Base-by-base conservation (phyloP, 306 rosid genomes). In the Castanea mollissima region DNA sequence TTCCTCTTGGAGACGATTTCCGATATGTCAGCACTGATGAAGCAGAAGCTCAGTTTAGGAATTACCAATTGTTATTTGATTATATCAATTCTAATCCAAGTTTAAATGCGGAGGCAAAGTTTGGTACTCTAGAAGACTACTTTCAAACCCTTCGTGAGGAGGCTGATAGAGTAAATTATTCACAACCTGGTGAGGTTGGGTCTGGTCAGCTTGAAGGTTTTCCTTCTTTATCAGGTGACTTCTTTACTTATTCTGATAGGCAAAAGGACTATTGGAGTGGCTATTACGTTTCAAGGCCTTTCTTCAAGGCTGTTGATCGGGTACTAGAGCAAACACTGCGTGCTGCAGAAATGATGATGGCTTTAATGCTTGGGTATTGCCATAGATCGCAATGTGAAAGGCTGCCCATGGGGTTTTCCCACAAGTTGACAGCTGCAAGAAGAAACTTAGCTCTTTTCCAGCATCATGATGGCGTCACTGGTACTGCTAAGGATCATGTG, bases 191-290 rank as follows among this genome's bases (percentile, higher is more conserved):
- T 81, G 98, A 93, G 86, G 80, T 83, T 69, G 99, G 99, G 69
- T 93, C 98, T 15, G 84, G 88, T 81, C 86, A 87, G 73, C 77
- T 95, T 74, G 93, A 87, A 74, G 99, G 99, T 67, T 95, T 95
- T 83, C 99, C 99, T 86, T 91, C 99, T 83, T 77, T 95, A 25
- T 90, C 98, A 5, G 99, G 99, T 23, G 99, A 95, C 78, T 95
- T 95, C 88, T 95, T 95, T 75, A 95, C 99, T 68, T 95, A 95
- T 76, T 84, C 99, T 76, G 99, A 95, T 83, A 88, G 98, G 86
- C 92, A 95, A 76, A 90, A 89, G 74, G 99, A 95, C 88, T 95
- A 95, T 83, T 95, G 99, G 99, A 95, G 99, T 81, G 99, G 99
- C 55, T 95, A 95, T 93, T 95, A 95, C 81, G 98, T 95, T 76